Evolutionary conservation across 225 moss, liverwort and hornwort genomes (phyloP).

Genomic region (Sphagnum contortum): DNA sequence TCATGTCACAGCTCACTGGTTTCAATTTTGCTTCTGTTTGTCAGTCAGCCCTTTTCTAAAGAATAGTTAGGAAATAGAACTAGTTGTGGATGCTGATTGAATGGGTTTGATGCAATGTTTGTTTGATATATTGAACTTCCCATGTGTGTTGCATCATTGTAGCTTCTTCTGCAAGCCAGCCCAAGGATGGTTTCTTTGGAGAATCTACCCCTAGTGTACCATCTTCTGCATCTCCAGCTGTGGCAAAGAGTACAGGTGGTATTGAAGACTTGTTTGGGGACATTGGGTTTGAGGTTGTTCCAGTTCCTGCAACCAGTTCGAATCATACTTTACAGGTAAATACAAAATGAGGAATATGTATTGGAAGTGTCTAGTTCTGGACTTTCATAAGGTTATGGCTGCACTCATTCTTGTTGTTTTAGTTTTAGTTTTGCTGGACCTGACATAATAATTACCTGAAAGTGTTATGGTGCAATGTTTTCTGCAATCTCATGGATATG

Average conservation of each 20-base stretch:
- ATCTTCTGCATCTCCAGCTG: conserved; percentile 3
- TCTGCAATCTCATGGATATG: background rate
- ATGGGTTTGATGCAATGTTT: no score
- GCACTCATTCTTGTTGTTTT: no score
- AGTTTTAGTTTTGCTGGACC: no score
- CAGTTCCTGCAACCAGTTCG: conserved; percentile 31
- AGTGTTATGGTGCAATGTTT: background rate
- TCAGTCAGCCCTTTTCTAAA: no score
- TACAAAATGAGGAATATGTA: background rate
- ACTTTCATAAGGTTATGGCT: background rate
- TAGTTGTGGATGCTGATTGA: no score
- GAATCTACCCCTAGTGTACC: conserved; percentile 11
- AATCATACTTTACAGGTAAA: conserved; percentile 15
- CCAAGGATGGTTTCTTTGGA: conserved; percentile 22
- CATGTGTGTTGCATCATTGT: background rate
- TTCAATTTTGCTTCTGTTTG: no score
- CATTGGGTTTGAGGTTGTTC: conserved; percentile 53
- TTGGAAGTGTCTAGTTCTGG: background rate
- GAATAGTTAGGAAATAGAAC: no score
- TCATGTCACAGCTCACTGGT: no score
- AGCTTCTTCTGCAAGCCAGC: conserved; percentile 16
- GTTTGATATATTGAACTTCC: no score
- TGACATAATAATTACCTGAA: no score
- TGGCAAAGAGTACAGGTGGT: conserved; percentile 18
- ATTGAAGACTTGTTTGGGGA: conserved; percentile 81